Evolutionary conservation across 176 grass and related monocot species (phyloP).

Genomic region (Chloris gayana): DNA sequence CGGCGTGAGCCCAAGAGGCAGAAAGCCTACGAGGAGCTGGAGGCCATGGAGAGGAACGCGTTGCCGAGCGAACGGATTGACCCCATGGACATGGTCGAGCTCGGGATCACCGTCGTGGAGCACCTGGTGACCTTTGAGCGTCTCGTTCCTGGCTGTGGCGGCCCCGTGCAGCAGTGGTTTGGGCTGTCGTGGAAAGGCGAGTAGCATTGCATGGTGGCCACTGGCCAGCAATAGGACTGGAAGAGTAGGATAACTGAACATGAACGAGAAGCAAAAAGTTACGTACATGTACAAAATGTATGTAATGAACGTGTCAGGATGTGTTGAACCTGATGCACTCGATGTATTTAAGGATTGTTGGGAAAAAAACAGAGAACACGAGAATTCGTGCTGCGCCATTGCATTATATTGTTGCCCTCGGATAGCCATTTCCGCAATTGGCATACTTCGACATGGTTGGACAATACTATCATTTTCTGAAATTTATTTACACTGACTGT

Average conservation of each 20-base stretch:
- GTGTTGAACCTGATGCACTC: no score
- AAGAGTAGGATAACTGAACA: not conserved
- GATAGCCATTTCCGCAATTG: not conserved
- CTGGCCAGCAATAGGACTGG: no score
- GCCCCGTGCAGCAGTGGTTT: not conserved
- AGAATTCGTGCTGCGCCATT: no score
- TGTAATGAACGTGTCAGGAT: no score
- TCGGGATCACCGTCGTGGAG: not conserved
- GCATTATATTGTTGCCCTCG: no score
- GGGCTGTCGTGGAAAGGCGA: slow-evolving; percentile 6
- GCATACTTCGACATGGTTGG: not conserved
- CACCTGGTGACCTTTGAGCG: not conserved
- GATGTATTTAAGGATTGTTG: no score
- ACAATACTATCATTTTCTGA: not conserved
- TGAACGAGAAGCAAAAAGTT: not conserved
- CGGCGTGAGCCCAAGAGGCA: not conserved
- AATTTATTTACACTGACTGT: not conserved
- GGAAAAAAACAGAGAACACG: no score
- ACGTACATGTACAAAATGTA: no score
- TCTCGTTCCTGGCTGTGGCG: not conserved
- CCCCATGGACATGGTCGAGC: not conserved
- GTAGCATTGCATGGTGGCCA: not conserved
- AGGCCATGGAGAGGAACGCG: slow-evolving; percentile 20
- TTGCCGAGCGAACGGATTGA: not conserved
- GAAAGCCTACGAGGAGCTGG: not conserved